Evolutionary conservation across 129 eudicot genomes (phyloP).

Genomic region (Flaveria linearis): DNA sequence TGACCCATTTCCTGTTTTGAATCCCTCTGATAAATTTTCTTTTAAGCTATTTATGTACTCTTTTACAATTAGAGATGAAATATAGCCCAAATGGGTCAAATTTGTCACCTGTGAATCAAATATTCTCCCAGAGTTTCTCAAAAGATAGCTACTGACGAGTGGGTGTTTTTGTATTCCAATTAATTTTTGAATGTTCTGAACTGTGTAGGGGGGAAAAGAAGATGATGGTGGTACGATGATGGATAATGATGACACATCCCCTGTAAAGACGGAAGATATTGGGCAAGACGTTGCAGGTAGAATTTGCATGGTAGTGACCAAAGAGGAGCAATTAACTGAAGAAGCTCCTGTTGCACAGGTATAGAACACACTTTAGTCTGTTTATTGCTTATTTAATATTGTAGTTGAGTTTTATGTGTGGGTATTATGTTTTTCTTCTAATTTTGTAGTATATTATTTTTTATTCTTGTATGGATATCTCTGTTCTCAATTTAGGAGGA

Average conservation of each 20-base stretch:
- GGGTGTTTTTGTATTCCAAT: constrained; percentile 1
- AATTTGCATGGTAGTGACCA: constrained; percentile 7
- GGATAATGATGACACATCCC: constrained; percentile 19
- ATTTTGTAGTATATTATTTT: neutral
- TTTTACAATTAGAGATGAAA: neutral
- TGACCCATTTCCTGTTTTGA: neutral
- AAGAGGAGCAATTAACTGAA: constrained; percentile 23
- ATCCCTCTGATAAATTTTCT: neutral
- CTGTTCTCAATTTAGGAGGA: constrained; percentile 25
- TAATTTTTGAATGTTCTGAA: neutral
- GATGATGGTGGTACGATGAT: neutral
- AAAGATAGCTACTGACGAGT: neutral
- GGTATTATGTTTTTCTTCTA: neutral
- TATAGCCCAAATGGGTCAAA: neutral
- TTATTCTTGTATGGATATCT: neutral
- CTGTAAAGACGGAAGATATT: constrained; percentile 9
- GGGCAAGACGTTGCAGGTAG: neutral
- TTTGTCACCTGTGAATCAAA: neutral
- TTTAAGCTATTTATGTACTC: neutral
- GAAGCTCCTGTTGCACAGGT: constrained; percentile 34
- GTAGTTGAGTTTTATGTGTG: neutral
- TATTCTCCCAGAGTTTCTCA: neutral
- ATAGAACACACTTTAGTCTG: neutral
- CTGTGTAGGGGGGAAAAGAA: constrained; percentile 29
- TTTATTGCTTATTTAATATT: neutral